phyloP scores from a whole-genome alignment of 352 stramenopile genomes.

The Phytophthora ramorum region DNA sequence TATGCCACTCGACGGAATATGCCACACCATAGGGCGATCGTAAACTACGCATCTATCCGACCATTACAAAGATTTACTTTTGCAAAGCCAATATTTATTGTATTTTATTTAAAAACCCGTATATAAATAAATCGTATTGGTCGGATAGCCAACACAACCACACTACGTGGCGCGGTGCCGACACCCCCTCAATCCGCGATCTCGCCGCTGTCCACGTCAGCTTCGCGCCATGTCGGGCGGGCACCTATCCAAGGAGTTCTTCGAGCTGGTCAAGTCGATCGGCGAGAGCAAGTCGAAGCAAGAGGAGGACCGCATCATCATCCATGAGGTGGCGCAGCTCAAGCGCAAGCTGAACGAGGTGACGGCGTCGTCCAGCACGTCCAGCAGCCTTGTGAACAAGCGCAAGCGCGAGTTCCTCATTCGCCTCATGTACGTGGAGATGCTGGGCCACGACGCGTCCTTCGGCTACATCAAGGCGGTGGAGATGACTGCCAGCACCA shows the following conservation, averaged over 20 bases:
- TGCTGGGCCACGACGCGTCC: slow-evolving; percentile 99
- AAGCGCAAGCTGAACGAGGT: slow-evolving; percentile 96
- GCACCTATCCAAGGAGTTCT: slow-evolving; percentile 98
- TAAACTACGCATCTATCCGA: not conserved
- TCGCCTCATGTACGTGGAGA: slow-evolving; percentile 99
- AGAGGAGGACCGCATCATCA: slow-evolving; percentile 99
- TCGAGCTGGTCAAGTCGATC: slow-evolving; percentile 99
- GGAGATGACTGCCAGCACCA: slow-evolving; percentile 97
- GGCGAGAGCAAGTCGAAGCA: slow-evolving; percentile 99
- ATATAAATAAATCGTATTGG: slow-evolving; percentile 25
- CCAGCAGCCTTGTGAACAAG: slow-evolving; percentile 89
- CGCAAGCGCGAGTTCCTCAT: slow-evolving; percentile 99
- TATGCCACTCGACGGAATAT: slow-evolving; percentile 23
- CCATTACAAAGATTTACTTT: not conserved
- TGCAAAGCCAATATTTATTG: no score
- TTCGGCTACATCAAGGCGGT: slow-evolving; percentile 99
- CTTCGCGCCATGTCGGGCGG: slow-evolving; percentile 75
- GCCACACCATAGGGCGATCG: slow-evolving; percentile 1
- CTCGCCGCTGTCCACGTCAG: slow-evolving; percentile 14
- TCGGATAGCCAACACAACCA: slow-evolving; percentile 30
- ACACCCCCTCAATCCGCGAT: slow-evolving; percentile 28
- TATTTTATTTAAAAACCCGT: no score
- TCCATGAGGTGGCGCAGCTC: slow-evolving; percentile 94
- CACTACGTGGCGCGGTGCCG: slow-evolving; percentile 3
- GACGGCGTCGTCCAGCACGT: slow-evolving; percentile 75